Evolutionary conservation across 2,329 filamentous ascomycete genomes (phyloP), one percentile per base, ranked within the genome.

Genomic region (Clonostachys solani): DNA sequence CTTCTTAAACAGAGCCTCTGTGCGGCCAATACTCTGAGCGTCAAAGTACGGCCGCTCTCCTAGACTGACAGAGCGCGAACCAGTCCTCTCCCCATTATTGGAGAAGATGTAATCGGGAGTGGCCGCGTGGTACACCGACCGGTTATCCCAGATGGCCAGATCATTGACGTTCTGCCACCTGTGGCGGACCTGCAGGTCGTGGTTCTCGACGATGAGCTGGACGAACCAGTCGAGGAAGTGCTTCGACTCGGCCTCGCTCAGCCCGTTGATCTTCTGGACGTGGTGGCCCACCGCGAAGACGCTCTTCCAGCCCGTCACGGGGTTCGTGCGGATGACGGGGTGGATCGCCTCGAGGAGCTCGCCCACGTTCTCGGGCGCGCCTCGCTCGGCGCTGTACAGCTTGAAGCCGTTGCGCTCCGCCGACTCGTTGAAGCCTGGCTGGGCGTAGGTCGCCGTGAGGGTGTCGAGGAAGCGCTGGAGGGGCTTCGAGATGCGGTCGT

Each of bases 401-500:
- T 67, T 59, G 59, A 76, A 75, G 40, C 65, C 67, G 49, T 71
- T 67, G 5, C 56, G 54, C 6, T 65, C 62, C 0, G 78, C 78
- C 8, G 73, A 65, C 15, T 74, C 61, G 48, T 68, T 68, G 61
- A 81, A 83, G 2, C 62, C 59, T 0, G 77, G 74, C 54, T 76
- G 69, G 0, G 71, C 71, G 51, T 74, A 75, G 1, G 75, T 80
- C 4, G 74, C 82, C 0, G 78, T 84, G 8, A 86, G 62, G 0
- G 63, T 61, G 47, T 86, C 81, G 29, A 85, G 69, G 60, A 85
- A 84, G 19, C 65, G 65, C 49, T 78, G 78, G 46, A 78, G 77
- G 0, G 77, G 67, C 3, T 68, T 65, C 5, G 77, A 82, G 49
- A 87, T 69, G 29, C 80, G 75, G 56, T 87, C 83, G 55, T 84